Base-by-base conservation (phyloP, 2,329 filamentous ascomycete species). In the Hypoxylon sp. region DNA sequence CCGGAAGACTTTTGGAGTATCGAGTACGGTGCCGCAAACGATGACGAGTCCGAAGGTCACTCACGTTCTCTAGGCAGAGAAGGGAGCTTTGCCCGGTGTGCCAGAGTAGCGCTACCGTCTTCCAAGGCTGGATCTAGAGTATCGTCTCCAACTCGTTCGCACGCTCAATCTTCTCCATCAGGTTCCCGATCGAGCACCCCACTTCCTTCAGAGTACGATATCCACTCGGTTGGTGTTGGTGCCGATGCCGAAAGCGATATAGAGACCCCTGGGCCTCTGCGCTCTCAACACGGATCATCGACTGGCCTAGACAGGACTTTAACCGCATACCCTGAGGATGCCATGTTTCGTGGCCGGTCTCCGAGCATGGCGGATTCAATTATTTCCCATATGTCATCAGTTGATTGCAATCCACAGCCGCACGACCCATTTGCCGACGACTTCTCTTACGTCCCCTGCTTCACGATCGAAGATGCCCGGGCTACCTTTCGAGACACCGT, bases 401-500 rank as follows among this genome's bases (percentile, higher is more conserved):
- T 90, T 37, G 88, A 90, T 74, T 87, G 83, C 74, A 85, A 85
- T 71, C 76, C 80, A 7, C 84, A 83, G 45, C 79, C 82, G 11
- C 88, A 91, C 67, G 88, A 91, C 67, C 84, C 88, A 1, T 89
- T 93, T 64, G 91, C 93, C 34, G 93, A 97, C 72, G 94, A 98
- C 76, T 93, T 93, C 78, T 93, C 91, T 34, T 97, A 96, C 74
- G 95, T 98, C 14, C 96, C 96, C 14, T 94, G 94, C 79, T 92
- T 99, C 80, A 97, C 95, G 0, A 85, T 97, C 34, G 87, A 91
- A 25, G 89, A 95, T 76, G 91, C 94, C 12, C 90, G 94, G 29
- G 89, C 88, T 37, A 91, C 93, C 0, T 98, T 99, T 79, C 87
- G 95, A 69, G 96, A 99, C 77, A 97, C 95, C 0, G 90, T 99